Conservation (phyloP, 495 filamentous ascomycete species). For the Aspergillus indologenus region DNA sequence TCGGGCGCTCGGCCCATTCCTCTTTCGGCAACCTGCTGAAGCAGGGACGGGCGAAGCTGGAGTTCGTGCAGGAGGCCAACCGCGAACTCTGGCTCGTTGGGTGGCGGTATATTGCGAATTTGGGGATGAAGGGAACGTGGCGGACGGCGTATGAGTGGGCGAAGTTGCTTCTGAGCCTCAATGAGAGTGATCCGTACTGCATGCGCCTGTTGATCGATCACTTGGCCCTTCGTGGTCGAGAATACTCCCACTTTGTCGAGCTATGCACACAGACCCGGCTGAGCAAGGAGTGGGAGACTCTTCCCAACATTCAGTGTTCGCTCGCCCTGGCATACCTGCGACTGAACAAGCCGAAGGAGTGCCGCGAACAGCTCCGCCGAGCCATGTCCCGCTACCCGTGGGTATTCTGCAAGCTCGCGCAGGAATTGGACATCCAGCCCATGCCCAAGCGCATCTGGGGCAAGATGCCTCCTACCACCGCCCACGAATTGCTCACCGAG, state of each 20-base stretch:
- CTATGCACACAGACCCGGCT: constrained; percentile 60
- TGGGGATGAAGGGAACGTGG: constrained; percentile 89
- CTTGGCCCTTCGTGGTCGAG: constrained; percentile 72
- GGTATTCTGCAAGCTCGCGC: constrained; percentile 73
- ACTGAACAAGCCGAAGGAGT: constrained; percentile 59
- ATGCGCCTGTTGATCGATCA: constrained; percentile 77
- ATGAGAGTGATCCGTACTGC: constrained; percentile 80
- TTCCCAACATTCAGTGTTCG: constrained; percentile 69
- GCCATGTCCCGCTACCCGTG: constrained; percentile 76
- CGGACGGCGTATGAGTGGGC: constrained; percentile 91
- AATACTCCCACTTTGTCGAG: constrained; percentile 72
- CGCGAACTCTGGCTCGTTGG: constrained; percentile 87
- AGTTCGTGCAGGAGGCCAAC: constrained; percentile 79
- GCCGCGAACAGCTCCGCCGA: constrained; percentile 56
- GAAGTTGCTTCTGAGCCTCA: constrained; percentile 74
- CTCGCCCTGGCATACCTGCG: constrained; percentile 70
- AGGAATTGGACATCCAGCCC: constrained; percentile 68
- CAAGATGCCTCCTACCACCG: constrained; percentile 58
- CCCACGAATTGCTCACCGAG: constrained; percentile 71
- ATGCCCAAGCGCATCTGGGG: constrained; percentile 81
- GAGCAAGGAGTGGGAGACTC: constrained; percentile 41
- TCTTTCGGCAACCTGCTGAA: constrained; percentile 72
- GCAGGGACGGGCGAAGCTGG: constrained; percentile 73
- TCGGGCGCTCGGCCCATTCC: constrained; percentile 80
- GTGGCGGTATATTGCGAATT: constrained; percentile 81